Evolutionary conservation across 1,284 basidiomycete genomes (phyloP).

Genomic region (Phaffia rhodozyma): DNA sequence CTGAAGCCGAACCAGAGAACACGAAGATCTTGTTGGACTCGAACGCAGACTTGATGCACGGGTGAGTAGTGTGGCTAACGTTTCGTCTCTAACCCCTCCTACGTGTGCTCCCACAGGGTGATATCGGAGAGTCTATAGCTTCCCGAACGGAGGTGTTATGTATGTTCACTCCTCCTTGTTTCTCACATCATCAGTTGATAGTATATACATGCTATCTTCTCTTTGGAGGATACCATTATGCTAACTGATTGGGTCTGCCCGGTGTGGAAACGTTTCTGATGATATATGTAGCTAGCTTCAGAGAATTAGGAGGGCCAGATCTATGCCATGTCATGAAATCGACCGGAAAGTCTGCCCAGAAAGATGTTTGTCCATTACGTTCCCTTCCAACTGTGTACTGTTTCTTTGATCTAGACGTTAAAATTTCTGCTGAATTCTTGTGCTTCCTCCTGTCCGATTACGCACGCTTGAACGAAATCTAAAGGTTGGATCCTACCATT

Average conservation of each 20-base stretch:
- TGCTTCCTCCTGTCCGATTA: not conserved
- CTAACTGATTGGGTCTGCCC: not conserved
- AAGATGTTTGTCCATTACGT: conserved; percentile 54
- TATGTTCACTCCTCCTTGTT: conserved; percentile 37
- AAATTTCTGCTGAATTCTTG: not conserved
- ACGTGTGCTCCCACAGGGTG: conserved; percentile 46
- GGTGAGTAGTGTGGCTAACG: no score
- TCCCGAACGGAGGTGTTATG: conserved; percentile 86
- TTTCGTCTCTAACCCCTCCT: not conserved
- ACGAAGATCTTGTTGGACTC: no score
- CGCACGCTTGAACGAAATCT: not conserved
- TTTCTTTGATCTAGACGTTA: not conserved
- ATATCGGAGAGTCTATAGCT: conserved; percentile 77
- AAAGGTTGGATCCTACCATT: conserved; percentile 86
- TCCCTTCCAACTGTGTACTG: no score
- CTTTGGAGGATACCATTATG: no score
- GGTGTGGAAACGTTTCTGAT: not conserved
- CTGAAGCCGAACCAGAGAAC: no score
- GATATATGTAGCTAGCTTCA: conserved; percentile 61
- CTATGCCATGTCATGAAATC: conserved; percentile 92
- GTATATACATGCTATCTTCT: not conserved
- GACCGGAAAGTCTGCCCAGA: conserved; percentile 65
- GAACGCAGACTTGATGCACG: no score
- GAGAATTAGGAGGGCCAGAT: conserved; percentile 94
- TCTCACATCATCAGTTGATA: not conserved